Percentiles rank a stretch among this genome's conserved stretches.
phyloP scores from a whole-genome alignment of 768 basidiomycete genomes.

The Lyophyllum decastes region DNA sequence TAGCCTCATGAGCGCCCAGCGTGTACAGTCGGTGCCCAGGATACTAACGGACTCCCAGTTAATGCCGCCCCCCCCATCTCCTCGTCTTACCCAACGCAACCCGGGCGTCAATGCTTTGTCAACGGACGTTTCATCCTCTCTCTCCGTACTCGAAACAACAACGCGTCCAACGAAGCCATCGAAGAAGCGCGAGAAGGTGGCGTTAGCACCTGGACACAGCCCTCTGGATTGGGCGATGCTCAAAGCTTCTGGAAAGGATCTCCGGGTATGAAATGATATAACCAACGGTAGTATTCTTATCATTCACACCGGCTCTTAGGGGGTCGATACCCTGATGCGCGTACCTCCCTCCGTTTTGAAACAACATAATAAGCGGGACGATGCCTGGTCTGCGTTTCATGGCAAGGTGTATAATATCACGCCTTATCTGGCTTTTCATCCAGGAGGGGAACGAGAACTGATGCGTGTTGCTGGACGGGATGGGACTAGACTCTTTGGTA shows the following conservation, averaged over 20 bases:
- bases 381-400: slow-evolving; percentile 92
- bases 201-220: slow-evolving; percentile 87
- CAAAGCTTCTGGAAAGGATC: slow-evolving; percentile 77
- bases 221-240: slow-evolving; percentile 93
- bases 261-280: slow-evolving; percentile 55
- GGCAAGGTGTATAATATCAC: slow-evolving; percentile 98
- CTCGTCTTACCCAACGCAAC: slow-evolving; percentile 40
- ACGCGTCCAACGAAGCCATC: slow-evolving; percentile 52
- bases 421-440: slow-evolving; percentile 88
- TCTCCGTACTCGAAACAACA: slow-evolving; percentile 65
- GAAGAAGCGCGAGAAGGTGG: slow-evolving; percentile 77
- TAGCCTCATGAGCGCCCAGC: slow-evolving; percentile 69
- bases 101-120: slow-evolving; percentile 34
- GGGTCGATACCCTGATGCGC: slow-evolving; percentile 65
- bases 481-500: slow-evolving; percentile 93
- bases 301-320: slow-evolving; percentile 42
- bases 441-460: slow-evolving; percentile 91
- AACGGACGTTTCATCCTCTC: slow-evolving; percentile 33
- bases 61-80: slow-evolving; percentile 59
- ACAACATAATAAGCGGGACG: slow-evolving; percentile 77
- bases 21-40: slow-evolving; percentile 38
- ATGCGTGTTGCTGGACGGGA: slow-evolving; percentile 96
- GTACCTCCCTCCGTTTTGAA: slow-evolving; percentile 80
- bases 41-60: slow-evolving; percentile 46
- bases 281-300: background rate